A percentile compares a stretch with the other conserved stretches of the same genome.
Conservation (phyloP, 2,329 filamentous ascomycete species). For the Exserohilum rostratum region DNA sequence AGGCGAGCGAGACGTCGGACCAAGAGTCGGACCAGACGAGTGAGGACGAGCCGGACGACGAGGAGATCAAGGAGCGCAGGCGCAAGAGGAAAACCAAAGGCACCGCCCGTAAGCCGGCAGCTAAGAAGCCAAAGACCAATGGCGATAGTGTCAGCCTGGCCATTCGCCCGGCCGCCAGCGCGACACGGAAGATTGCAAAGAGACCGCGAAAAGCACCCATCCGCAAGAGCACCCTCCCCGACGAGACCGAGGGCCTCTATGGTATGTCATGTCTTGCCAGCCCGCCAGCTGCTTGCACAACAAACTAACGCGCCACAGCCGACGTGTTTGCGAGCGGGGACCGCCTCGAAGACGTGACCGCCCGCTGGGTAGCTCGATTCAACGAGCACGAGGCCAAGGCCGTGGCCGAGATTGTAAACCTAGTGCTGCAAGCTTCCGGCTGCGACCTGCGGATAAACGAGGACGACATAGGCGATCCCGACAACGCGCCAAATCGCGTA, state of each 20-base stretch:
- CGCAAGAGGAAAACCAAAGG: conserved; percentile 41
- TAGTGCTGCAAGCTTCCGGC: conserved; percentile 72
- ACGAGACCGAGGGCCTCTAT: conserved; percentile 62
- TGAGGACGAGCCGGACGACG: conserved; percentile 49
- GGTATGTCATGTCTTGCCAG: conserved; percentile 47
- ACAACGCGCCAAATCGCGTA: conserved; percentile 80
- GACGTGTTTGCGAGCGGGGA: conserved; percentile 65
- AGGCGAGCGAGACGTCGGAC: conserved; percentile 33
- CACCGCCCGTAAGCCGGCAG: conserved; percentile 47
- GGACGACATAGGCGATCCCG: conserved; percentile 86
- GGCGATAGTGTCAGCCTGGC: conserved; percentile 59
- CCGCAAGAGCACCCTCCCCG: conserved; percentile 58
- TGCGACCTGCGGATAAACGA: conserved; percentile 78
- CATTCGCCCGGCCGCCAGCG: conserved; percentile 55
- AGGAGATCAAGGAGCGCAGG: conserved; percentile 46
- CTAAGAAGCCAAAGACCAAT: conserved; percentile 63
- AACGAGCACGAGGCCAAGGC: conserved; percentile 61
- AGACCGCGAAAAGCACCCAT: conserved; percentile 57
- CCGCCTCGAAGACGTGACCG: conserved; percentile 61
- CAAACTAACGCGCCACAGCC: conserved; percentile 49
- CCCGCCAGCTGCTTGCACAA: not conserved
- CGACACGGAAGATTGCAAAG: conserved; percentile 50
- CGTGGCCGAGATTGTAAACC: conserved; percentile 65
- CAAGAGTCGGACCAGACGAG: conserved; percentile 41
- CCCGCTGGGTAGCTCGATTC: conserved; percentile 64